Conservation (phyloP, 2,329 filamentous ascomycete species). For the Fusarium napiforme region DNA sequence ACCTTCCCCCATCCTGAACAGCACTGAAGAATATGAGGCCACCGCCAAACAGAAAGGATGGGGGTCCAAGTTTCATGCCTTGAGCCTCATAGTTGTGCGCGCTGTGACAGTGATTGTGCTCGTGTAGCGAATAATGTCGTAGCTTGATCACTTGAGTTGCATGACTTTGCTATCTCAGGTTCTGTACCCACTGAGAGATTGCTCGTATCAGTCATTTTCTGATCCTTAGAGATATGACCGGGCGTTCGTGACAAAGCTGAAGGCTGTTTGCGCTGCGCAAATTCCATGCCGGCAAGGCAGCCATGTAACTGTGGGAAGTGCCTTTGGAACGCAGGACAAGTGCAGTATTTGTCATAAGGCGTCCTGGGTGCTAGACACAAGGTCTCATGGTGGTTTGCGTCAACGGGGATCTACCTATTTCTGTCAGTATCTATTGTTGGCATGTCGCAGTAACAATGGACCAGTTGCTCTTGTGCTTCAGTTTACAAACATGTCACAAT, state of each 20-base stretch:
- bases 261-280: neutral
- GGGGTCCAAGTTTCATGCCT: neutral
- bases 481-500: neutral
- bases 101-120: neutral
- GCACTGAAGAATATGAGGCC: neutral
- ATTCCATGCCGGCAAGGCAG: neutral
- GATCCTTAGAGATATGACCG: neutral
- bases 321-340: neutral
- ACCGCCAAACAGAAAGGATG: neutral
- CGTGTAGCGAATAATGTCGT: neutral
- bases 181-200: neutral
- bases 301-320: neutral
- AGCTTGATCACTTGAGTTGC: neutral
- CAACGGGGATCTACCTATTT: neutral
- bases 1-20: neutral
- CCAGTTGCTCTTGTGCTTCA: neutral
- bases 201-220: neutral
- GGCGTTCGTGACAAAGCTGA: neutral
- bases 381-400: too few relatives aligned
- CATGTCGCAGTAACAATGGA: neutral
- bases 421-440: neutral
- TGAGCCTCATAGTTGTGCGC: neutral
- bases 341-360: neutral
- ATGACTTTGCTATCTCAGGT: neutral
- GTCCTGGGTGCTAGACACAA: neutral